A percentile compares a stretch with the other conserved stretches of the same genome.
These are phyloP conservation scores for Oldenlandia corymbosa DNA, from an alignment of 257 asterid genomes.

Conservation along the genomic window DNA sequence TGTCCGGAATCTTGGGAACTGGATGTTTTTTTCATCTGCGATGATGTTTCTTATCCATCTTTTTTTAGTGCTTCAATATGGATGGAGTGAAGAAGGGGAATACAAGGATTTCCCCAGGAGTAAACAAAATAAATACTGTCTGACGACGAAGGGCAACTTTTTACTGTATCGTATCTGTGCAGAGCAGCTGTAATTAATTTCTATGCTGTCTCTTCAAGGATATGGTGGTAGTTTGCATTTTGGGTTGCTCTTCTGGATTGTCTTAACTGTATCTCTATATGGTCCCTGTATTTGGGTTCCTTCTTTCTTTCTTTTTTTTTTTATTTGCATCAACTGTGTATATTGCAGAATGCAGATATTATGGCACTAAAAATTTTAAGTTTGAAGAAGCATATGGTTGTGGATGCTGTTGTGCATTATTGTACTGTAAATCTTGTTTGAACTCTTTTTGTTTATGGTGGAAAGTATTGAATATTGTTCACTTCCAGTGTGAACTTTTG, in stretches of 20 bases:
- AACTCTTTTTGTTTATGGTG: neutral
- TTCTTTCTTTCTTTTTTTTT: neutral
- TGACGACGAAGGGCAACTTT: too few species aligned
- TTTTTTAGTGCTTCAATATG: too few species aligned
- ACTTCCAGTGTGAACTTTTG: too few species aligned
- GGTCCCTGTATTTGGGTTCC: neutral
- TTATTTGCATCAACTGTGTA: slow-evolving; percentile 4
- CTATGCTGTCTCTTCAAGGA: neutral
- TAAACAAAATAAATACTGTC: too few species aligned
- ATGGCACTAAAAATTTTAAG: too few species aligned
- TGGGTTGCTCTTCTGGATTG: slow-evolving; percentile 5
- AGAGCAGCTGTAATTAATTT: slow-evolving; percentile 12
- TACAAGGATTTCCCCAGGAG: neutral
- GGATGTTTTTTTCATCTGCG: slow-evolving; percentile 16
- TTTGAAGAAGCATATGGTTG: too few species aligned
- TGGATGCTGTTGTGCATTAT: too few species aligned
- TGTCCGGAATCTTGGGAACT: neutral
- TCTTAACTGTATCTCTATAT: neutral
- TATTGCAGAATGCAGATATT: neutral
- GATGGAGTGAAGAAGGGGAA: neutral
- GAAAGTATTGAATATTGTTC: neutral
- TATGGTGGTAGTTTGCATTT: slow-evolving; percentile 10
- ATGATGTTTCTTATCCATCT: slow-evolving; percentile 19
- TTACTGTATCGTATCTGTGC: slow-evolving; percentile 1
- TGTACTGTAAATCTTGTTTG: too few species aligned